Conservation (phyloP, 106 monocot species). For the Amphibolis antarctica region DNA sequence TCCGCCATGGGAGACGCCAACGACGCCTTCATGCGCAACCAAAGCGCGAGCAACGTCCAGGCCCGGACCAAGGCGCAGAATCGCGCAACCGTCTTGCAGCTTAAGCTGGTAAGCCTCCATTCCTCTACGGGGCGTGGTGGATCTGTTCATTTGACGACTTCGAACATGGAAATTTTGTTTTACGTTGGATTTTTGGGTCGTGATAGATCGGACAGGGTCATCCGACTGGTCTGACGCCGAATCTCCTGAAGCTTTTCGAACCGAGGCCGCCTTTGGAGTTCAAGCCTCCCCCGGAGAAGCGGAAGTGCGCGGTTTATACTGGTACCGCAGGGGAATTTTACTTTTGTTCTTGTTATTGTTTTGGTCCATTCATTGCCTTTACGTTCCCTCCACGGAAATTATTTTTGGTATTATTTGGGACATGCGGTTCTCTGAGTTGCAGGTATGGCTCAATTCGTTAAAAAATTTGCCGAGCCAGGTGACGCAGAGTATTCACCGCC, state of each 20-base stretch:
- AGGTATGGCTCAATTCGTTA: slow-evolving; percentile 81
- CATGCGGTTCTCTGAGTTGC: background rate
- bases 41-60: slow-evolving; percentile 36
- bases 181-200: background rate
- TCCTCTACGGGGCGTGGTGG: too few species aligned
- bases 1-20: slow-evolving; percentile 49
- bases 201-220: slow-evolving; percentile 87
- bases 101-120: slow-evolving; percentile 43
- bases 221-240: slow-evolving; percentile 87
- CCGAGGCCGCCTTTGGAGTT: slow-evolving; percentile 75
- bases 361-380: background rate
- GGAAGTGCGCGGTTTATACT: slow-evolving; percentile 57
- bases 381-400: background rate
- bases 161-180: background rate
- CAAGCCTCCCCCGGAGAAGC: slow-evolving; percentile 78
- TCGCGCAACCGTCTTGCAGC: slow-evolving; percentile 52
- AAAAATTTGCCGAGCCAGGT: slow-evolving; percentile 70
- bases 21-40: slow-evolving; percentile 58
- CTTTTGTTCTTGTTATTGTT: slow-evolving; percentile 2
- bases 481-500: slow-evolving; percentile 88
- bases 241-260: slow-evolving; percentile 92
- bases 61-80: slow-evolving; percentile 59
- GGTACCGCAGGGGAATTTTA: slow-evolving; percentile 12
- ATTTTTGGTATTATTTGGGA: background rate
- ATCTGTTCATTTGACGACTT: too few species aligned